These are phyloP conservation scores for Beauveria australis DNA, from an alignment of 2,329 filamentous ascomycete species.

Conservation along the genomic window DNA sequence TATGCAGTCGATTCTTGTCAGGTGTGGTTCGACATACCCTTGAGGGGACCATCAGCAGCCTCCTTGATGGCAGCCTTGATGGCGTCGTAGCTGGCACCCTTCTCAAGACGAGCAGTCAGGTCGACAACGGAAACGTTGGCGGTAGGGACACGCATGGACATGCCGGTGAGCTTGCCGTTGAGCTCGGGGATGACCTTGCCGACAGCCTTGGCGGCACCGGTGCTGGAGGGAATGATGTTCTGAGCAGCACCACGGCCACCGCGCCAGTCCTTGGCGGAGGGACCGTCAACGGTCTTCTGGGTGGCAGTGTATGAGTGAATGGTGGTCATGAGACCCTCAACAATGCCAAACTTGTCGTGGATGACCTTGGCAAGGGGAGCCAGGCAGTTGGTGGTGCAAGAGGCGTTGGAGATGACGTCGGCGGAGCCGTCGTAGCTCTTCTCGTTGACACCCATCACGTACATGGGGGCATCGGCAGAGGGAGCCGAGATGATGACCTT, in stretches of 20 bases:
- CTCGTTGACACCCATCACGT: conserved; percentile 99
- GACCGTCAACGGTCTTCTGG: conserved; percentile 98
- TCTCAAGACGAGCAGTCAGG: conserved; percentile 89
- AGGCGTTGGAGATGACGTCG: conserved; percentile 96
- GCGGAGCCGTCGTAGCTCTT: conserved; percentile 84
- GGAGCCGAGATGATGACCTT: conserved; percentile 92
- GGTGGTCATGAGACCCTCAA: conserved; percentile 99
- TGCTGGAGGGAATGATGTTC: conserved; percentile 99
- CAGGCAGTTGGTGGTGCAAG: conserved; percentile 99
- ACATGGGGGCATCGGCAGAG: conserved; percentile 97
- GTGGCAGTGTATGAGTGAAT: conserved; percentile 99
- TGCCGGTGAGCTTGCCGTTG: conserved; percentile 99
- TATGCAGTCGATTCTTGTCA: neutral
- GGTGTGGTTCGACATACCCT: conserved; percentile 51
- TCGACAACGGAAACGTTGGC: conserved; percentile 99
- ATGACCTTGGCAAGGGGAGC: conserved; percentile 98
- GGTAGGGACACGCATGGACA: conserved; percentile 98
- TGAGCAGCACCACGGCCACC: conserved; percentile 97
- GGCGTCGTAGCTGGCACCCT: conserved; percentile 76
- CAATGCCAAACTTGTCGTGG: conserved; percentile 94
- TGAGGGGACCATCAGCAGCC: conserved; percentile 73
- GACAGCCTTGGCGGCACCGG: conserved; percentile 98
- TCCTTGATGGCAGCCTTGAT: conserved; percentile 92
- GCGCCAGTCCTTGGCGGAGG: conserved; percentile 98
- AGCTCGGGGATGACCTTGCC: conserved; percentile 98